Percentiles rank a stretch among this genome's conserved stretches.
Conservation (phyloP, 441 rosid species). For the Adansonia gregorii region DNA sequence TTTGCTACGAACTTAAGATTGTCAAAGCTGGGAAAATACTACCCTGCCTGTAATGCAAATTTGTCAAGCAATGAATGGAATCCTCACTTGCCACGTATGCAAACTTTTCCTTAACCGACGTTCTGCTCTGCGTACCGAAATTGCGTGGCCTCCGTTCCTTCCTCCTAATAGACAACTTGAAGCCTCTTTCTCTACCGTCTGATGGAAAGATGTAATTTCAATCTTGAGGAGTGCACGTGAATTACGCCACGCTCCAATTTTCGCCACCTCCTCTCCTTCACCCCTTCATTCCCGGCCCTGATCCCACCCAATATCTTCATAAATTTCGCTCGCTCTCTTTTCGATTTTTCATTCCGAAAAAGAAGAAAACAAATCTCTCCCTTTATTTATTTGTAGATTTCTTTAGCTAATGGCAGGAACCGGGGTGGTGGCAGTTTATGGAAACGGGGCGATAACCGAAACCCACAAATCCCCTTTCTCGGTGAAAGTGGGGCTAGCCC, state of each 20-base stretch:
- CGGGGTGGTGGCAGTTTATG: slow-evolving; percentile 88
- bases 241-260: background rate
- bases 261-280: slow-evolving; percentile 25
- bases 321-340: background rate
- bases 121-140: slow-evolving; percentile 6
- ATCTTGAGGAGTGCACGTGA: background rate
- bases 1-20: background rate
- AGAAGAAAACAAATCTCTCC: background rate
- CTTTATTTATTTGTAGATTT: background rate
- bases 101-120: slow-evolving; percentile 4
- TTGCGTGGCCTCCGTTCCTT: background rate
- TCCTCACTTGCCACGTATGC: slow-evolving; percentile 29
- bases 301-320: slow-evolving; percentile 17
- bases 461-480: slow-evolving; percentile 88
- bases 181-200: slow-evolving; percentile 1
- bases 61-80: slow-evolving; percentile 20
- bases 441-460: slow-evolving; percentile 82
- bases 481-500: slow-evolving; percentile 91
- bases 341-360: background rate
- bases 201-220: background rate
- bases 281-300: background rate
- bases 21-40: background rate
- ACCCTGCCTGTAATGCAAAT: background rate
- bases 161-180: background rate
- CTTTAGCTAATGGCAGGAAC: slow-evolving; percentile 70